Evolutionary conservation across 148 eudicot genomes (phyloP), one percentile per base, ranked within the genome.

Genomic region (Gaultheria prostrata): DNA sequence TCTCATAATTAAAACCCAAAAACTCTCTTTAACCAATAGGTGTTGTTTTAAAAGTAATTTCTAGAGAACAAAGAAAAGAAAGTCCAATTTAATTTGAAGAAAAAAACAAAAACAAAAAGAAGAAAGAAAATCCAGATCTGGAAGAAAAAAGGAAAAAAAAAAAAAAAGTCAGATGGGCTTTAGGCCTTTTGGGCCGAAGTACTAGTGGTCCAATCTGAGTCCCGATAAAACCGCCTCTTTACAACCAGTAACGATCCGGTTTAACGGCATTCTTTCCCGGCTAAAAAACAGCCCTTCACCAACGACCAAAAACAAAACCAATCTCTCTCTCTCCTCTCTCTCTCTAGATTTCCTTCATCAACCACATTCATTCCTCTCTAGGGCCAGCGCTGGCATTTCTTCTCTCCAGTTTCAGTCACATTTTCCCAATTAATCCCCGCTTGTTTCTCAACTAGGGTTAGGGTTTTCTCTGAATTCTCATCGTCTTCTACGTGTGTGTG

Each of bases 231-330:
- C 73, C 81, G 81, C 83, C 83, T 69, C 71, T 69, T 63, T 14
- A 69, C 39, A 69, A 61, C 76, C 76, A 49, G 43, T 45, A 69
- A 65, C 48, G 30, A 10, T 46, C 81, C 89, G 86, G 77, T 85
- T 88, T 87, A 88, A 86, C 83, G 86, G 88, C 88, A 85, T 84
- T 82, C 50, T 88, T 88, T 86, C 76, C 82, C 87, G 90, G 90
- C 90, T 79, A 85, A 82, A 84, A 53, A 65, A 73, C 80, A 53
- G 77, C 75, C 28, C n/a, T 13, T 35, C 3, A 49, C 7, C 33
- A n/a, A n/a, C n/a, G n/a, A n/a, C n/a, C n/a, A n/a, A n/a, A n/a
- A n/a, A n/a, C n/a, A n/a, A n/a, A n/a, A n/a, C n/a, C n/a, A n/a
- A n/a, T 54, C 8, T 51, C 15, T 74, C 80, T 73, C 67, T 85